A percentile compares a stretch with the other conserved stretches of the same genome.
Evolutionary conservation across 805 yeast species (phyloP).

Genomic region (Crinitomyces ghanaensis): DNA sequence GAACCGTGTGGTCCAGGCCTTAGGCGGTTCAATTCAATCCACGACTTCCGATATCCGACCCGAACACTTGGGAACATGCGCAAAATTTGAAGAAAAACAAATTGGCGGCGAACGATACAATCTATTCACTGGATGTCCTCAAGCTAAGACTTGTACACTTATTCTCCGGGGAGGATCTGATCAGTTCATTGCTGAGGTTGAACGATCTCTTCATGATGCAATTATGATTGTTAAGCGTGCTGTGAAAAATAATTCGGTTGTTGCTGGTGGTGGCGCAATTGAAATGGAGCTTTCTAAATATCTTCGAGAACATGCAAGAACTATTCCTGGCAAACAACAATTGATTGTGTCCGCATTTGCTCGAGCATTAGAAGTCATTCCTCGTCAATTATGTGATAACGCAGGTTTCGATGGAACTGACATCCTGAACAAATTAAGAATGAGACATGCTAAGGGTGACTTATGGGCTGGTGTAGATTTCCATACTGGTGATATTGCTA

Average conservation of each 20-base stretch:
- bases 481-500: constrained; percentile 64
- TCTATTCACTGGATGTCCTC: constrained; percentile 83
- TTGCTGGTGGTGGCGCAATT: constrained; percentile 98
- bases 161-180: constrained; percentile 96
- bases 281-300: constrained; percentile 93
- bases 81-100: constrained; percentile 79
- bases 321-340: constrained; percentile 94
- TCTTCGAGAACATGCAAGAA: constrained; percentile 74
- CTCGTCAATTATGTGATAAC: constrained; percentile 94
- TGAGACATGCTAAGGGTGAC: constrained; percentile 91
- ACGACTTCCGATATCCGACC: constrained; percentile 48
- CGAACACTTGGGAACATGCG: constrained; percentile 77
- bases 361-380: constrained; percentile 87
- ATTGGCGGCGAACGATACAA: constrained; percentile 94
- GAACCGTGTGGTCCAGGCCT: constrained; percentile 86
- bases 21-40: constrained; percentile 82
- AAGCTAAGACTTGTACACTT: constrained; percentile 87
- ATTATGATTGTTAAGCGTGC: constrained; percentile 97
- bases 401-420: constrained; percentile 99
- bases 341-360: constrained; percentile 87
- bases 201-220: constrained; percentile 94
- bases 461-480: constrained; percentile 89
- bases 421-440: constrained; percentile 75
- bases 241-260: constrained; percentile 71
- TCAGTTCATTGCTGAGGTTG: constrained; percentile 96